Base-by-base conservation (phyloP, 2,329 filamentous ascomycete genomes). In the Nigrospora osmanthi region DNA sequence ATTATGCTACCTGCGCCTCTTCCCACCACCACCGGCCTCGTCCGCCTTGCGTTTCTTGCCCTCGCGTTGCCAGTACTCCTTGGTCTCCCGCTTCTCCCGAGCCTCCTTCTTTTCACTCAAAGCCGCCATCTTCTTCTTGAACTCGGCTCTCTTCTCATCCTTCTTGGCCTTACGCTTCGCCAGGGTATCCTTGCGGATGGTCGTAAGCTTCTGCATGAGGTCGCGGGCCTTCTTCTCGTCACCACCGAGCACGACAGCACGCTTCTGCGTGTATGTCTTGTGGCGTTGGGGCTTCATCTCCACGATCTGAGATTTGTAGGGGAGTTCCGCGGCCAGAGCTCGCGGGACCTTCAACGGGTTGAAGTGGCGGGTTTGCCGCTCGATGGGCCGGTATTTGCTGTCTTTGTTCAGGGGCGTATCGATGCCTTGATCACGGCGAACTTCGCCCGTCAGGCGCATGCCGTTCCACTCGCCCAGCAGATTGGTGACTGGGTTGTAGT, bases 401-500 rank as follows among this genome's bases (percentile, higher is more conserved):
- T 98, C 91, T 64, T 85, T 86, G 55, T 83, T 76, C 58, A 84
- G 75, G 0, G 93, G 93, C 1, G 89, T 91, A 7, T 83, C 69
- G 38, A 97, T 71, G 49, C 76, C 77, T 63, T 89, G 70, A 43
- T 83, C 87, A 38, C 82, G 82, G 36, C 93, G 88, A 52, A 98
- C 86, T 69, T 95, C 81, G 47, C 93, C 93, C 0, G 93, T 97
- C 35, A 96, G 74, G 19, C 93, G 86, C 93, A 98, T 98, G 44
- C 84, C 82, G 58, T 85, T 80, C 93, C 93, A 97, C 11, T 71
- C 69, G 49, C 87, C 88, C 48, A 97, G 76, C 35, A 97, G 78
- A 66, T 98, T 95, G 47, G 89, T 93, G 44, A 94, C 90, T 1
- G 89, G 87, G 66, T 97, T 96, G 74, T 96, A 96, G 78, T 95